Evolutionary conservation across 2,329 filamentous ascomycete genomes (phyloP).

Genomic region (Penicillium sp.): DNA sequence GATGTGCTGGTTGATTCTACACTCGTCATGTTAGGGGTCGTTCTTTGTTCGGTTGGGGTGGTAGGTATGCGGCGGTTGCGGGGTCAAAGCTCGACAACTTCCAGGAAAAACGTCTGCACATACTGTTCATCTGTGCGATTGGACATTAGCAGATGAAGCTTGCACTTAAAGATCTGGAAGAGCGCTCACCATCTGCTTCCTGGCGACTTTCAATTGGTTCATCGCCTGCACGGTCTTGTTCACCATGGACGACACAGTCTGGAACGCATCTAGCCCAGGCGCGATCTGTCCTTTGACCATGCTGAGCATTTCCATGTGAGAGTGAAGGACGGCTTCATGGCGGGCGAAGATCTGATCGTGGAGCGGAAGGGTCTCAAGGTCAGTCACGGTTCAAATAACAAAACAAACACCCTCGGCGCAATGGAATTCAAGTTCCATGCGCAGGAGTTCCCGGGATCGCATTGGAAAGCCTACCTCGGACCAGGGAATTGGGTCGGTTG

Average conservation of each 20-base stretch:
- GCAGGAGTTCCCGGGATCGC: not conserved
- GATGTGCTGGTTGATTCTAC: slow-evolving; percentile 2
- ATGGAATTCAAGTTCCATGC: no score
- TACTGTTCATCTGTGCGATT: slow-evolving; percentile 19
- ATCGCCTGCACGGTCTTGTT: slow-evolving; percentile 42
- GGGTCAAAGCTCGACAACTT: not conserved
- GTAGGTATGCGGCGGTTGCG: not conserved
- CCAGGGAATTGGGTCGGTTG: slow-evolving; percentile 15
- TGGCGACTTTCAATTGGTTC: slow-evolving; percentile 36
- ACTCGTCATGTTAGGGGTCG: not conserved
- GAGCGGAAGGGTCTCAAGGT: not conserved
- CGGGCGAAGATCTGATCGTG: slow-evolving; percentile 39
- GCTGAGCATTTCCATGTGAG: slow-evolving; percentile 42
- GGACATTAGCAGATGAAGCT: slow-evolving; percentile 2
- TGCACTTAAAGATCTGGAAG: not conserved
- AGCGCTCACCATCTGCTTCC: slow-evolving; percentile 37
- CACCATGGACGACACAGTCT: slow-evolving; percentile 38
- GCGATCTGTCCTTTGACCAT: slow-evolving; percentile 34
- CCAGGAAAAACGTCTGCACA: not conserved
- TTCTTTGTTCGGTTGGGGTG: not conserved
- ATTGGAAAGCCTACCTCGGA: slow-evolving; percentile 19
- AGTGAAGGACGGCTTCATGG: slow-evolving; percentile 42
- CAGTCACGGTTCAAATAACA: not conserved
- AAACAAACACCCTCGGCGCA: not conserved
- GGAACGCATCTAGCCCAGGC: slow-evolving; percentile 29